Conservation (phyloP, 495 filamentous ascomycete species). For the Talaromyces proteolyticus region DNA sequence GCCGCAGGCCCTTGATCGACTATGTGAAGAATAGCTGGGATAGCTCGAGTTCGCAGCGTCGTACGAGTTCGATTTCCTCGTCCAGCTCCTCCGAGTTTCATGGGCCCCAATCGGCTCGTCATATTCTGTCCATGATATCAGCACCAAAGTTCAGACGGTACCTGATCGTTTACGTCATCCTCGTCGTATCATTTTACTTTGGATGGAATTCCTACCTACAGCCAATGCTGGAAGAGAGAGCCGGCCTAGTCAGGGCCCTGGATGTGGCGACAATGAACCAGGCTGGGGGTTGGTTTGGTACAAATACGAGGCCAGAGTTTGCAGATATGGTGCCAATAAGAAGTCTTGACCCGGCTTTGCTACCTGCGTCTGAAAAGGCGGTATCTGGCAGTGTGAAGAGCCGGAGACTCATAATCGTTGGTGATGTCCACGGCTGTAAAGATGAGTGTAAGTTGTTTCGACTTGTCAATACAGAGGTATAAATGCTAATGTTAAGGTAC, state of each 20-base stretch:
- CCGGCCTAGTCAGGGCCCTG: conserved; percentile 26
- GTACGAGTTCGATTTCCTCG: conserved; percentile 12
- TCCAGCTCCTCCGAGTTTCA: conserved; percentile 2
- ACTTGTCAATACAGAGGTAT: neutral
- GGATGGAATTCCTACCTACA: conserved; percentile 36
- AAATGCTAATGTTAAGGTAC: neutral
- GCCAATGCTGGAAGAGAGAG: conserved; percentile 33
- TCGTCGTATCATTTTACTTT: conserved; percentile 28
- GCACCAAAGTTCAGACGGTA: conserved; percentile 45
- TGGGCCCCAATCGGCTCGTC: conserved; percentile 18
- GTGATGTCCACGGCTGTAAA: conserved; percentile 87
- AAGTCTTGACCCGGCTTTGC: conserved; percentile 28
- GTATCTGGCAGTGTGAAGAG: conserved; percentile 11
- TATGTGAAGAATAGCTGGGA: conserved; percentile 42
- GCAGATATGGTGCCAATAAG: conserved; percentile 38
- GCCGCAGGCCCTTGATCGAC: conserved; percentile 33
- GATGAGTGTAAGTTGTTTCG: conserved; percentile 42
- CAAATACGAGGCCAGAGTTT: conserved; percentile 41
- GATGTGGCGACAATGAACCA: conserved; percentile 25
- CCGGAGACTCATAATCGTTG: conserved; percentile 63
- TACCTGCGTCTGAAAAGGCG: conserved; percentile 18
- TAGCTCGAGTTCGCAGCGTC: conserved; percentile 15
- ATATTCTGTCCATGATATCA: conserved; percentile 25
- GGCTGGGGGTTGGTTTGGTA: conserved; percentile 38
- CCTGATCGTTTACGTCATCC: conserved; percentile 31